Conservation (phyloP, 2,329 filamentous ascomycete species). For the Fusarium foetens region DNA sequence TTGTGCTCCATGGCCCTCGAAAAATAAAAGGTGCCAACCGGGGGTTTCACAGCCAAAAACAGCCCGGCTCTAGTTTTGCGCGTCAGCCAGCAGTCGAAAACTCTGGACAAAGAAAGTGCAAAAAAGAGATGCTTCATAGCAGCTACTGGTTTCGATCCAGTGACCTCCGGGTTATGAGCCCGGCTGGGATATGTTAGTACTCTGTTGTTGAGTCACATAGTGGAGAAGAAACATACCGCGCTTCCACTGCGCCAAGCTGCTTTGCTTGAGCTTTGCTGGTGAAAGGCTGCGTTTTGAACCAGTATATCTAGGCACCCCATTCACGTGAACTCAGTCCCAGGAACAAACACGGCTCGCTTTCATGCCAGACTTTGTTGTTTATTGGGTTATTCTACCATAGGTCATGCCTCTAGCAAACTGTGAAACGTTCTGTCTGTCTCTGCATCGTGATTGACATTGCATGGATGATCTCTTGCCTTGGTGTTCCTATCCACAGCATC, state of each 20-base stretch:
- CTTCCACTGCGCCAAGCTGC: slow-evolving; percentile 32
- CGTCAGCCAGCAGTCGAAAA: neutral
- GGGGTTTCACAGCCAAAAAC: neutral
- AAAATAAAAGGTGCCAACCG: neutral
- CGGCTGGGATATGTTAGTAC: slow-evolving; percentile 17
- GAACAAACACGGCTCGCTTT: neutral
- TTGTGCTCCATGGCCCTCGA: accelerated
- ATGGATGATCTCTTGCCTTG: neutral
- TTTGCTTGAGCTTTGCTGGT: slow-evolving; percentile 18
- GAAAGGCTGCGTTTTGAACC: accelerated
- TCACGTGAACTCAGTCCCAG: neutral
- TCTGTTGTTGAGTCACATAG: neutral
- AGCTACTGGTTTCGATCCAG: slow-evolving; percentile 29
- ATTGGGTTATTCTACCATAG: accelerated
- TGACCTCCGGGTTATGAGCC: slow-evolving; percentile 31
- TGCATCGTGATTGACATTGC: neutral
- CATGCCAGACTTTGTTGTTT: accelerated
- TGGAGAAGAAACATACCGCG: slow-evolving; percentile 27
- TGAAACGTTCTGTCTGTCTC: neutral
- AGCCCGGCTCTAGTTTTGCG: neutral
- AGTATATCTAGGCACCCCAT: neutral
- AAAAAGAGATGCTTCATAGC: slow-evolving; percentile 13
- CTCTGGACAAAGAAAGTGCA: neutral
- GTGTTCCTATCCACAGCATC: neutral
- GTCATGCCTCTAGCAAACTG: neutral